Percentiles rank a stretch among this genome's conserved stretches.
These are phyloP conservation scores for Rhynchospora tenuis DNA, from an alignment of 176 grass and related monocot species.

Conservation along the genomic window DNA sequence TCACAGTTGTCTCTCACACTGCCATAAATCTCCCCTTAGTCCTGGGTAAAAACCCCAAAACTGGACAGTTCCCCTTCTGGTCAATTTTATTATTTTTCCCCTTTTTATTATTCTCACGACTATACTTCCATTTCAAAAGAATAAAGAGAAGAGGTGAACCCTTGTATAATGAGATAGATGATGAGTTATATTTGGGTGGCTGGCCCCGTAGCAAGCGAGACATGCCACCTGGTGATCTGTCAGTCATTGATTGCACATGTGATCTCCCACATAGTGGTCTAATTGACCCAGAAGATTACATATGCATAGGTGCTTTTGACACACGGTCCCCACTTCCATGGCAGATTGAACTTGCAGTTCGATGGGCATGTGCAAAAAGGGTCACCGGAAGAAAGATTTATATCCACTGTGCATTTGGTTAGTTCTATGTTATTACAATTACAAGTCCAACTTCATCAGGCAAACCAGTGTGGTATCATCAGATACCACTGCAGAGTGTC, in stretches of 20 bases:
- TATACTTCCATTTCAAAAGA: conserved; percentile 67
- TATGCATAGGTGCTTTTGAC: conserved; percentile 76
- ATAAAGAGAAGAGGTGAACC: conserved; percentile 55
- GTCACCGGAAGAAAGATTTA: conserved; percentile 55
- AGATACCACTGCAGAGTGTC: neutral
- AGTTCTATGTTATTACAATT: conserved; percentile 16
- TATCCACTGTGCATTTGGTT: conserved; percentile 90
- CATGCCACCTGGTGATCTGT: conserved; percentile 58
- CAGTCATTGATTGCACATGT: conserved; percentile 87
- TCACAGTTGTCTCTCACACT: conserved; percentile 66
- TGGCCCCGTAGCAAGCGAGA: conserved; percentile 53
- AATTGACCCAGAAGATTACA: conserved; percentile 52
- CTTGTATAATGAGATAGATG: conserved; percentile 48
- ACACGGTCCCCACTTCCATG: conserved; percentile 47
- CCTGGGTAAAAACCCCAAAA: conserved; percentile 61
- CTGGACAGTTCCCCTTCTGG: conserved; percentile 66
- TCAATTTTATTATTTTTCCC: conserved; percentile 60
- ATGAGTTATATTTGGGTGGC: conserved; percentile 59
- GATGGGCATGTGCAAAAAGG: conserved; percentile 69
- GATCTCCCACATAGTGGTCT: conserved; percentile 58
- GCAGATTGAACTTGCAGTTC: conserved; percentile 69
- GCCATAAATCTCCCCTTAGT: conserved; percentile 68
- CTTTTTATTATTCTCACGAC: conserved; percentile 48
- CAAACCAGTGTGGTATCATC: neutral
- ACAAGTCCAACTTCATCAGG: neutral